Evolutionary conservation across 371 early-diverging fungal genomes (phyloP).

Genomic region (Blakeslea trispora): DNA sequence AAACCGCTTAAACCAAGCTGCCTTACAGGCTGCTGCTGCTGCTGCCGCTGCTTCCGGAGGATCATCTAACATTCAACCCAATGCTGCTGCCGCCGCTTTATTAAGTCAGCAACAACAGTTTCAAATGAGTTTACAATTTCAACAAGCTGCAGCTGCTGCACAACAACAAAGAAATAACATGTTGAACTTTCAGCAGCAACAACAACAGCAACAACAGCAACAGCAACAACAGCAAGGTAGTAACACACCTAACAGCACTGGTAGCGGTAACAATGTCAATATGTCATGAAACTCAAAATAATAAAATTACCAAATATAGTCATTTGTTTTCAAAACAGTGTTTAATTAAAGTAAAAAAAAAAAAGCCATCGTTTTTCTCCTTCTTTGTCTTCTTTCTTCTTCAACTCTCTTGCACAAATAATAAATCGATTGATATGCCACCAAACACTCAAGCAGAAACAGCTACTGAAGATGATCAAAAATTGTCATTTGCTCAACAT

Average conservation of each 20-base stretch:
- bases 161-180: constrained; percentile 33
- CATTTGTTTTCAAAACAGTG: constrained; percentile 8
- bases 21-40: constrained; percentile 19
- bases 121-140: constrained; percentile 35
- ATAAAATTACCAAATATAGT: constrained; percentile 4
- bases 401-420: constrained; percentile 1
- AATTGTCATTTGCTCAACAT: constrained; percentile 18
- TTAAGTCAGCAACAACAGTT: constrained; percentile 37
- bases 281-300: background rate
- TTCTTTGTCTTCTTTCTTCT: background rate
- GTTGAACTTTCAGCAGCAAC: constrained; percentile 19
- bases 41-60: constrained; percentile 12
- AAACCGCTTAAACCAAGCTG: constrained; percentile 20
- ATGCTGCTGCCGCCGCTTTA: constrained; percentile 5
- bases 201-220: constrained; percentile 27
- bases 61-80: constrained; percentile 14
- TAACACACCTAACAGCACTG: constrained; percentile 10
- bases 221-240: background rate
- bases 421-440: constrained; percentile 11
- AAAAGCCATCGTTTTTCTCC: background rate
- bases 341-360: background rate
- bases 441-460: constrained; percentile 11
- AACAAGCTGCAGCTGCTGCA: constrained; percentile 27
- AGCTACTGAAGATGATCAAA: background rate
- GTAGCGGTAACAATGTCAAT: constrained; percentile 12